Evolutionary conservation across 139 green algal species (phyloP), one percentile per base, ranked within the genome.

Genomic region (Picochlorum sp.): DNA sequence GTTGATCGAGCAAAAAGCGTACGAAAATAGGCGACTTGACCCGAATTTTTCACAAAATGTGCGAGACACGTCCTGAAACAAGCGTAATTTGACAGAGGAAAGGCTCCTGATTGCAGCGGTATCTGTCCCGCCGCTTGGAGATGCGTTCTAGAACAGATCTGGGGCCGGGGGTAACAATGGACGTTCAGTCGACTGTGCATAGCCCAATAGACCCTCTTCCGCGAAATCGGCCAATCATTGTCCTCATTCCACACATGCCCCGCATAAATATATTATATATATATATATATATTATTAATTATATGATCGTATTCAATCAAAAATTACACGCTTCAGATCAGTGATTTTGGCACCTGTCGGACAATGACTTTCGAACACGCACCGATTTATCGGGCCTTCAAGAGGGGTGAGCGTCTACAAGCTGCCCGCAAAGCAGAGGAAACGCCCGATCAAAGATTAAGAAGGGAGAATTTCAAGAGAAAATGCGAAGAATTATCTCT

Each of bases 211-310:
- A 43, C 35, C 35, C 35, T 43, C 2, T 43, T 43, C 13, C 13
- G 13, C 35, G 16, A 43, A 43, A 14, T 43, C 35, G 35, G 35
- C 2, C 35, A 14, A 43, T 43, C 13, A 4, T 43, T 43, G 35
- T 43, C 35, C 12, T 43, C 16, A 43, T 43, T 43, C 35, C 35
- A 43, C 16, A 12, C 35, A 43, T 43, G 35, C 35, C 13, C 35
- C n/a, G n/a, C n/a, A n/a, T n/a, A n/a, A n/a, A n/a, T n/a, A n/a
- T n/a, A n/a, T n/a, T n/a, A n/a, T n/a, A n/a, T n/a, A 43, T 43
- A 43, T n/a, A 43, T 43, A 43, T 43, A 43, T 43, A 43, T 43
- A 43, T 43, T 43, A 43, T 43, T 43, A 43, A 43, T 43, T 43
- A 43, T 43, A 43, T 43, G 35, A 43, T 12, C 13, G 13, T 43